These are phyloP conservation scores for Bolboschoenus planiculmis DNA, from an alignment of 176 grass and related monocot genomes.

Conservation along the genomic window DNA sequence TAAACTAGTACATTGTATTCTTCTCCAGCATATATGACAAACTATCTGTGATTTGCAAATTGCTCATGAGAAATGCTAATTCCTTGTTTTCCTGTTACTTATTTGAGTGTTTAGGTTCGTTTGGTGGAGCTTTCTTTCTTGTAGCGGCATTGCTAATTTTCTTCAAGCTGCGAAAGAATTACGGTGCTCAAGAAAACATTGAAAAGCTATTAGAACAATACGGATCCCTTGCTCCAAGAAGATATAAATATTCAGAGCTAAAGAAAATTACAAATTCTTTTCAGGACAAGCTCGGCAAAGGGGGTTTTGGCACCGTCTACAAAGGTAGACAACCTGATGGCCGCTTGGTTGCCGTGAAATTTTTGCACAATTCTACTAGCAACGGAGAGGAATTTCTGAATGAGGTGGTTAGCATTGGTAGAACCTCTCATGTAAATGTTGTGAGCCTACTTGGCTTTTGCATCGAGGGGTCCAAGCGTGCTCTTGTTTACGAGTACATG, in stretches of 20 bases:
- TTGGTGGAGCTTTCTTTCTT: slow-evolving; percentile 3
- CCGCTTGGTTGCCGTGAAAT: slow-evolving; percentile 42
- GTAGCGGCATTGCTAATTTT: neutral
- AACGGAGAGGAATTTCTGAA: slow-evolving; percentile 52
- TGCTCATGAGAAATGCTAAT: neutral
- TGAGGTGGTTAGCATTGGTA: slow-evolving; percentile 50
- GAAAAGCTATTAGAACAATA: slow-evolving; percentile 9
- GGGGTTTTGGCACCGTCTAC: slow-evolving; percentile 53
- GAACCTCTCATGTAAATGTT: slow-evolving; percentile 56
- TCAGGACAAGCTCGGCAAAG: slow-evolving; percentile 36
- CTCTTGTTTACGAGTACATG: slow-evolving; percentile 58
- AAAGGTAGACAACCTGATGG: slow-evolving; percentile 27
- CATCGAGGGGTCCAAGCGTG: slow-evolving; percentile 36
- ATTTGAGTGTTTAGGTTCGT: neutral
- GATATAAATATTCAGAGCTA: slow-evolving; percentile 41
- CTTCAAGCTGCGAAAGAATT: slow-evolving; percentile 3
- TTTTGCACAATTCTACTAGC: slow-evolving; percentile 34
- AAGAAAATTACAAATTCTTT: slow-evolving; percentile 40
- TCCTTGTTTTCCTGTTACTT: neutral
- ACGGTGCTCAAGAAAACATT: slow-evolving; percentile 9
- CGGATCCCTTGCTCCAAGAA: slow-evolving; percentile 39
- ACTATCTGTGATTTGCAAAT: neutral
- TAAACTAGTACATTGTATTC: too few species aligned
- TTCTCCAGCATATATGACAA: neutral
- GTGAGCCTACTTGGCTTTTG: slow-evolving; percentile 46